Evolutionary conservation across 2,329 filamentous ascomycete species (phyloP).

Genomic region (Stagonosporopsis tanaceti): DNA sequence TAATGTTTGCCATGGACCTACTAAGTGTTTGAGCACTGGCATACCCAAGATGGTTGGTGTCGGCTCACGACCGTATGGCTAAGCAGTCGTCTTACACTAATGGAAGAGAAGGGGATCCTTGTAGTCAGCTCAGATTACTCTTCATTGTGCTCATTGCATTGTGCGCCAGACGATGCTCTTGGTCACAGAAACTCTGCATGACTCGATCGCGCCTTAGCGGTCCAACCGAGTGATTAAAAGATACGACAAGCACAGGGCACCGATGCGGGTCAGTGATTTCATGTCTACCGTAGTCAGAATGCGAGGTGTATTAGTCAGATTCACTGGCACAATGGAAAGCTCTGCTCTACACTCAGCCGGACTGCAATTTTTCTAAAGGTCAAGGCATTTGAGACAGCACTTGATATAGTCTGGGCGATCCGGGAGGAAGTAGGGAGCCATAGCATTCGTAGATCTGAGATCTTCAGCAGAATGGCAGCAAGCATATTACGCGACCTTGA

Average conservation of each 20-base stretch:
- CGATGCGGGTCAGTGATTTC: background rate
- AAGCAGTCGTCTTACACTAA: background rate
- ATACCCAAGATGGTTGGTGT: background rate
- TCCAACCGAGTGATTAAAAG: background rate
- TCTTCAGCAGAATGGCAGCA: background rate
- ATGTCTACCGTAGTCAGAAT: background rate
- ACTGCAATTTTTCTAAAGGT: background rate
- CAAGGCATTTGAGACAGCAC: background rate
- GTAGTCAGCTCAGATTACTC: background rate
- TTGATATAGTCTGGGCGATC: background rate
- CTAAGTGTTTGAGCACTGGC: background rate
- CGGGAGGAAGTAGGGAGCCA: background rate
- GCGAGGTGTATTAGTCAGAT: background rate
- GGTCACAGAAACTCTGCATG: too few relatives aligned
- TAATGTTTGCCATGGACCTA: background rate
- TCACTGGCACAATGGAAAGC: background rate
- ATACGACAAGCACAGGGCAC: background rate
- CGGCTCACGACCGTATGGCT: background rate
- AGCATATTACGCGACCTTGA: background rate
- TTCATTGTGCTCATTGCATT: background rate
- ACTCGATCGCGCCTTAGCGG: background rate
- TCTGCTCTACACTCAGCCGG: background rate
- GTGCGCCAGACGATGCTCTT: background rate
- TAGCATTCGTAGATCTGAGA: background rate
- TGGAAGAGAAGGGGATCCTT: background rate